Evolutionary conservation across 495 filamentous ascomycete species (phyloP).

Genomic region (Antarctomyces pellizariae): DNA sequence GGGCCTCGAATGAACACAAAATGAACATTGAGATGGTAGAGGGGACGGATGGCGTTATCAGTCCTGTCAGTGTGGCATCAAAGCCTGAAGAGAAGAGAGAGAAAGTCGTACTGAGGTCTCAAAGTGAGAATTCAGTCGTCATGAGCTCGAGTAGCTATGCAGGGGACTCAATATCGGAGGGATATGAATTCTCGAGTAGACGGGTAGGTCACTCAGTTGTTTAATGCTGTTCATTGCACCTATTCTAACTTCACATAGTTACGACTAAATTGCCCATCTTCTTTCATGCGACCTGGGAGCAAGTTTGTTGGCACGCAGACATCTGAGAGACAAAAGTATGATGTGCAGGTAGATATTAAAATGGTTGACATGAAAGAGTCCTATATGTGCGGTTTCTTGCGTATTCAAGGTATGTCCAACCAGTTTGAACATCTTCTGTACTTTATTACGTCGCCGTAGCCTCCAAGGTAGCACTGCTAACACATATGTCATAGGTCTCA

Average conservation of each 20-base stretch:
- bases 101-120: too few relatives aligned
- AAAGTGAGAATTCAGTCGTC: too few relatives aligned
- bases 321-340: conserved; percentile 75
- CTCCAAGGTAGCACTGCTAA: too few relatives aligned
- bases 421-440: too few relatives aligned
- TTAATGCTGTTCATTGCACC: conserved; percentile 2
- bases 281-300: conserved; percentile 69
- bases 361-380: conserved; percentile 89
- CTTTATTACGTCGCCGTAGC: too few relatives aligned
- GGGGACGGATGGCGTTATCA: too few relatives aligned
- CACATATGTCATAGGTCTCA: conserved; percentile 37
- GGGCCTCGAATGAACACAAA: too few relatives aligned
- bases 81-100: too few relatives aligned
- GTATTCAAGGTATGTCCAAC: conserved; percentile 70
- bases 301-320: conserved; percentile 78
- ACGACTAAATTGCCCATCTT: conserved; percentile 42
- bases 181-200: conserved; percentile 42
- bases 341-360: conserved; percentile 92
- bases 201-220: conserved; percentile 23
- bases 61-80: too few relatives aligned
- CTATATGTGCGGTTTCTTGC: conserved; percentile 84
- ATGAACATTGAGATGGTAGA: too few relatives aligned
- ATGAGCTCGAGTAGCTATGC: too few relatives aligned
- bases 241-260: conserved; percentile 18
- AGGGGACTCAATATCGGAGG: conserved; percentile 25